Evolutionary conservation across 1,284 basidiomycete genomes (phyloP).

Genomic region (Cryptococcus sp.): DNA sequence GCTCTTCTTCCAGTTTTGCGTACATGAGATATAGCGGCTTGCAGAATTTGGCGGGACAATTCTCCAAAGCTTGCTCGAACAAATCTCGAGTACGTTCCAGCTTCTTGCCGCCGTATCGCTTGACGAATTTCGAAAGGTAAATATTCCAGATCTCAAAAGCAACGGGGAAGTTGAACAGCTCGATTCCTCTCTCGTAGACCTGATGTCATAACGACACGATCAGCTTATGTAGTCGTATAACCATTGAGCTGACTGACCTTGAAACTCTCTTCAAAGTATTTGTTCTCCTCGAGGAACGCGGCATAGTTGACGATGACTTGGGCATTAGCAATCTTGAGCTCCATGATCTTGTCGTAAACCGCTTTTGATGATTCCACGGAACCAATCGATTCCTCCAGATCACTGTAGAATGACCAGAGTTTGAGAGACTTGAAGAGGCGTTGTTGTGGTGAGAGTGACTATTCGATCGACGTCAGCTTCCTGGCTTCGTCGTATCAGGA

Average conservation of each 20-base stretch:
- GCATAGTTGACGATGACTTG: constrained; percentile 98
- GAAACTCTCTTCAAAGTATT: constrained; percentile 98
- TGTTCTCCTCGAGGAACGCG: constrained; percentile 93
- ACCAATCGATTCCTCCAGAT: constrained; percentile 94
- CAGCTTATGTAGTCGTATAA: constrained; percentile 7
- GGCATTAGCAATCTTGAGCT: constrained; percentile 97
- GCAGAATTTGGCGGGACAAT: constrained; percentile 91
- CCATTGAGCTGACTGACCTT: constrained; percentile 61
- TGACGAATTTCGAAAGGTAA: constrained; percentile 94
- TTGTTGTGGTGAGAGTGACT: constrained; percentile 80
- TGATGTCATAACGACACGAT: constrained; percentile 29
- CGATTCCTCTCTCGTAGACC: constrained; percentile 96
- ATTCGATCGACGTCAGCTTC: neutral
- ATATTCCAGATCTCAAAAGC: constrained; percentile 99
- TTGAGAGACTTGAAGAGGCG: constrained; percentile 97
- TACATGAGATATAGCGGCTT: constrained; percentile 97
- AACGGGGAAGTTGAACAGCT: constrained; percentile 95
- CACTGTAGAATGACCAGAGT: constrained; percentile 98
- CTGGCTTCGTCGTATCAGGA: neutral
- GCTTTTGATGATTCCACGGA: constrained; percentile 87
- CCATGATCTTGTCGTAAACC: constrained; percentile 95
- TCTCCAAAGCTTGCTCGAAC: constrained; percentile 96
- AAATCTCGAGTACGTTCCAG: constrained; percentile 92
- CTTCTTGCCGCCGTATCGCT: constrained; percentile 92
- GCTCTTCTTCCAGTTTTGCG: constrained; percentile 89